Conservation (phyloP, 2,329 filamentous ascomycete genomes). For the Corinectria fuckeliana region DNA sequence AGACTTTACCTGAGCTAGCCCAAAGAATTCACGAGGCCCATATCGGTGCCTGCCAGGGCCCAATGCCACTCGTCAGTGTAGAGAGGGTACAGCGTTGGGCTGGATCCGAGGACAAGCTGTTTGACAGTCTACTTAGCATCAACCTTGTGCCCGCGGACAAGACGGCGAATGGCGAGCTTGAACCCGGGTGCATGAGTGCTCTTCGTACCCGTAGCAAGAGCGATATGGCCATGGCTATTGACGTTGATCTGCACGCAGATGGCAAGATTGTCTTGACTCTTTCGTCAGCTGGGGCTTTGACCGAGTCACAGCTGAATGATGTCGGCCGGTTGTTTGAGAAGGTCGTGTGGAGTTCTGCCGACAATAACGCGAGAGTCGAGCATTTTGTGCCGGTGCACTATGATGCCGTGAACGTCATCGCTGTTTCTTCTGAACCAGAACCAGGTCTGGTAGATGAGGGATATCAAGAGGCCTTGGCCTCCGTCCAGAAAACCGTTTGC, state of each 20-base stretch:
- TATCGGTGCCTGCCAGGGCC: constrained; percentile 19
- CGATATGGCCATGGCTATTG: neutral
- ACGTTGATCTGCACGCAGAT: neutral
- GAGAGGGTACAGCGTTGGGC: constrained; percentile 34
- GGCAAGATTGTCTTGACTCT: neutral
- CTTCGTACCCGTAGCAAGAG: neutral
- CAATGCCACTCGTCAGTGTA: constrained; percentile 30
- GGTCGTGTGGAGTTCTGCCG: neutral
- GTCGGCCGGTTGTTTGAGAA: neutral
- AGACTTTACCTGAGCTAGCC: neutral
- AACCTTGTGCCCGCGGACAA: neutral
- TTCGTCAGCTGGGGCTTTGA: neutral
- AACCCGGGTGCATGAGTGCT: neutral
- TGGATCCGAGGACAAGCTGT: constrained; percentile 27
- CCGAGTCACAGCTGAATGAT: neutral
- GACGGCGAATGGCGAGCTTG: neutral
- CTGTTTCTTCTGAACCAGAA: neutral
- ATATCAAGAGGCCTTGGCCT: neutral
- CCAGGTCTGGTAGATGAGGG: neutral
- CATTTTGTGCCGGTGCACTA: neutral
- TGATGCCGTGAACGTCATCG: neutral
- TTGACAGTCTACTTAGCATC: constrained; percentile 32
- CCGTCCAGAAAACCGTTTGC: neutral
- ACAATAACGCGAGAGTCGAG: neutral
- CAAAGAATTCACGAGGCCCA: constrained; percentile 24